Base-by-base conservation (phyloP, 805 yeast species). In the Metschnikowia baotianmanensis region DNA sequence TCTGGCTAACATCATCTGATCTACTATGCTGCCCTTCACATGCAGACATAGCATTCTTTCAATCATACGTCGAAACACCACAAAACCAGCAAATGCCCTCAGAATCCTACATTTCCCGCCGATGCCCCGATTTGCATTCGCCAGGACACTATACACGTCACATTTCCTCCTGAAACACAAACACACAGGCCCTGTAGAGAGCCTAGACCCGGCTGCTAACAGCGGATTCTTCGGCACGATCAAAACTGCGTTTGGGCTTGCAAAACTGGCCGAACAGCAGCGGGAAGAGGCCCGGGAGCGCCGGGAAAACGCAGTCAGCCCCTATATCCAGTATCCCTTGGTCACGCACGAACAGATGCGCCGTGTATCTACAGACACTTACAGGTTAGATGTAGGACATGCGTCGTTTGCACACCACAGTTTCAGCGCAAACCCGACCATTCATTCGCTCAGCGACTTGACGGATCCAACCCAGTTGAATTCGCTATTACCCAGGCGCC, bases 371-470 rank as follows among this genome's bases (percentile, higher is more conserved):
- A 59, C 54, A 36, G 55, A 58, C 40, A 47, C 31, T 42, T 73
- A 48, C 58, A 67, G 65, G 44, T 69, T 76, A 41, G 71, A 72
- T 5, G 69, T 66, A 42, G 65, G 67, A 3, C 69, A 69, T 52
- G 65, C 77, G 6, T 62, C 72, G 8, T 75, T 65, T 46, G 78
- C 72, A 4, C 75, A 72, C 53, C 80, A 76, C 55, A 72, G 76
- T 7, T 47, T 55, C 6, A 48, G 52, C 9, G 47, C 65, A 2
- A 53, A 52, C 21, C 74, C 80, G 0, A 58, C 64, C 26, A 68
- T 76, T 24, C 72, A 66, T 42, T 74, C 80, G 2, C 53, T 76
- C 19, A 66, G 76, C 42, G 82, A 76, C 46, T 58, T 76, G 43
- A 69, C 76, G 17, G 80, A 74, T 39, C 71, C 75, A 0, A 57